Conservation (phyloP, 345 rosid genomes). For the Brassica rapa region DNA sequence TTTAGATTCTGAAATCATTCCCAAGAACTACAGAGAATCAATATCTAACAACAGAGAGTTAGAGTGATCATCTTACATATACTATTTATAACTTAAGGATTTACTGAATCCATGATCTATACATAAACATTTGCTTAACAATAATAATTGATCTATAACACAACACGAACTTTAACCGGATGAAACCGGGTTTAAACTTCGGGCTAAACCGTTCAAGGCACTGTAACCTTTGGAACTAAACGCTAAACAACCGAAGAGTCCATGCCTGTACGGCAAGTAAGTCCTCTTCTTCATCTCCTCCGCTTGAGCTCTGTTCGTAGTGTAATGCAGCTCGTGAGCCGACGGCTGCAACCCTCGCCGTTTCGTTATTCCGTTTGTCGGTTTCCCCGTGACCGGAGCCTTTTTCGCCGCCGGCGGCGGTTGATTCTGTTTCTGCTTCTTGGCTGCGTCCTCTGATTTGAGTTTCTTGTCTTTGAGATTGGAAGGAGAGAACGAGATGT, state of each 20-base stretch:
- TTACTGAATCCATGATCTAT: slow-evolving; percentile 17
- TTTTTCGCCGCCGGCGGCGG: slow-evolving; percentile 50
- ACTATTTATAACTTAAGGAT: slow-evolving; percentile 20
- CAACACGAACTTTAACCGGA: slow-evolving; percentile 52
- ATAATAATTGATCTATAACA: slow-evolving; percentile 6
- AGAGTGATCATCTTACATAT: slow-evolving; percentile 11
- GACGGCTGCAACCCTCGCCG: slow-evolving; percentile 75
- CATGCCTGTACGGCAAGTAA: slow-evolving; percentile 89
- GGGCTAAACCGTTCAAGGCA: slow-evolving; percentile 83
- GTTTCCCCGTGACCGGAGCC: slow-evolving; percentile 33
- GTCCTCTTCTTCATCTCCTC: slow-evolving; percentile 98
- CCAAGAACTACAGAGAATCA: slow-evolving; percentile 22
- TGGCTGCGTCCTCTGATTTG: slow-evolving; percentile 7
- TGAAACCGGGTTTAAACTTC: slow-evolving; percentile 88
- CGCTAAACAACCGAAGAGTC: slow-evolving; percentile 89
- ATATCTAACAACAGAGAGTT: slow-evolving; percentile 10
- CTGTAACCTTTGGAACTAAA: slow-evolving; percentile 97
- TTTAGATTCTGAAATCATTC: slow-evolving; percentile 19
- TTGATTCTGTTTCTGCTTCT: slow-evolving; percentile 45
- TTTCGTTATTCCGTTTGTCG: slow-evolving; percentile 52
- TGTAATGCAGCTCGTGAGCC: slow-evolving; percentile 92
- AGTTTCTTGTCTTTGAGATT: slow-evolving; percentile 58
- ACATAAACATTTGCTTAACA: slow-evolving; percentile 11
- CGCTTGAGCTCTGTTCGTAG: slow-evolving; percentile 84
- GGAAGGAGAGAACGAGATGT: slow-evolving; percentile 62